These are phyloP conservation scores for Alternaria sp. DNA, from an alignment of 2,329 filamentous ascomycete species.

Conservation along the genomic window DNA sequence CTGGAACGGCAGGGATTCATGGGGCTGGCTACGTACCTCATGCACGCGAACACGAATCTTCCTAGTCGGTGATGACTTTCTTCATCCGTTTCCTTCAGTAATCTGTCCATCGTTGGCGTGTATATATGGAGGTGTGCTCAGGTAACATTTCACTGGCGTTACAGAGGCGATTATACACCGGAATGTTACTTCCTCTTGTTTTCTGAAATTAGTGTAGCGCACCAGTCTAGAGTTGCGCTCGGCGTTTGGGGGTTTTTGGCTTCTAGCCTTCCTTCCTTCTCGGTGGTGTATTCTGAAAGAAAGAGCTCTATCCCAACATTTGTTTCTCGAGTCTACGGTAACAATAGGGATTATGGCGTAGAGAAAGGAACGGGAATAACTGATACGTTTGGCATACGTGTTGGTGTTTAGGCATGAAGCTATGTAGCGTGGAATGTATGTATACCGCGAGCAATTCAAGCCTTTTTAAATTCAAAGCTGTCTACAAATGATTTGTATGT, in stretches of 20 bases:
- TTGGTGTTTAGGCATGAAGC: background rate
- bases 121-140: slow-evolving; percentile 29
- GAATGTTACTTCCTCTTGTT: slow-evolving; percentile 5
- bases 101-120: slow-evolving; percentile 26
- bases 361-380: slow-evolving; percentile 12
- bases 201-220: slow-evolving; percentile 2
- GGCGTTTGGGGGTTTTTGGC: slow-evolving; percentile 24
- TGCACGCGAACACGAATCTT: slow-evolving; percentile 28
- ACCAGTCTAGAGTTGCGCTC: slow-evolving; percentile 16
- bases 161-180: slow-evolving; percentile 24
- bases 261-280: slow-evolving; percentile 23
- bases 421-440: slow-evolving; percentile 6
- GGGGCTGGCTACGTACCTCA: slow-evolving; percentile 11
- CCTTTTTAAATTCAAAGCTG: slow-evolving; percentile 1
- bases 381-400: slow-evolving; percentile 7
- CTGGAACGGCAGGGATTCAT: slow-evolving; percentile 18
- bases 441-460: slow-evolving; percentile 15
- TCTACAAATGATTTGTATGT: background rate
- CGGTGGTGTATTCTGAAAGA: slow-evolving; percentile 10
- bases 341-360: slow-evolving; percentile 21
- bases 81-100: slow-evolving; percentile 29
- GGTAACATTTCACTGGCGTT: slow-evolving; percentile 33
- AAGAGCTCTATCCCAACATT: slow-evolving; percentile 26
- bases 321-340: slow-evolving; percentile 26
- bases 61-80: slow-evolving; percentile 22